Conservation (phyloP, 441 rosid species). For the Gossypium davidsonii region DNA sequence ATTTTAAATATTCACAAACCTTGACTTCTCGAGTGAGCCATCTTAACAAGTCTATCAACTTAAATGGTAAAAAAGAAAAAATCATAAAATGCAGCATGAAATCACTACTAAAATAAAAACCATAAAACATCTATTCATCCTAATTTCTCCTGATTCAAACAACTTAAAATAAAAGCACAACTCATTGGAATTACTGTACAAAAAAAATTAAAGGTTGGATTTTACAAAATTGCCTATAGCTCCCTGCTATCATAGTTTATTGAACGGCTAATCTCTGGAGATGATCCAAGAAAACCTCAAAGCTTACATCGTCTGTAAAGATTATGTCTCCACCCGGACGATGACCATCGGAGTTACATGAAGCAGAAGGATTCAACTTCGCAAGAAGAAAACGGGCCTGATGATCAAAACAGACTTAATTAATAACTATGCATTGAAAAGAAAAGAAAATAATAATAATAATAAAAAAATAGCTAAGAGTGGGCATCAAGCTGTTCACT, state of each 20-base stretch:
- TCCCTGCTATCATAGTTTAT: slow-evolving; percentile 15
- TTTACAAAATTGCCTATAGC: slow-evolving; percentile 29
- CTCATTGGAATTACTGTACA: slow-evolving; percentile 20
- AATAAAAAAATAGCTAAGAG: neutral
- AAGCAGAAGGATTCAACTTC: slow-evolving; percentile 81
- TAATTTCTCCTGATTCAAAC: neutral
- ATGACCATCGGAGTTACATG: slow-evolving; percentile 41
- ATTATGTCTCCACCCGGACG: slow-evolving; percentile 50
- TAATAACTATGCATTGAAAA: neutral
- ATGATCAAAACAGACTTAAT: neutral
- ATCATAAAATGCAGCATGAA: neutral
- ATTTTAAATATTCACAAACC: too few species aligned
- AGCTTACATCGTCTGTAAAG: slow-evolving; percentile 83
- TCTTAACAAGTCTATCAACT: too few species aligned
- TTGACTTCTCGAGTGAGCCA: too few species aligned
- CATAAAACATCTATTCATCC: neutral
- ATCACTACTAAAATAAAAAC: neutral
- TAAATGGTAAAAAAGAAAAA: neutral
- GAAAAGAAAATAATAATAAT: neutral
- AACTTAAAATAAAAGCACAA: neutral
- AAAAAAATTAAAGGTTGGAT: slow-evolving; percentile 1
- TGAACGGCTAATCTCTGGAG: slow-evolving; percentile 75
- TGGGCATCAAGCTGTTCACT: neutral
- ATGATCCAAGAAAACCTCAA: slow-evolving; percentile 84
- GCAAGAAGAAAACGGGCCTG: slow-evolving; percentile 96